Conservation (phyloP, 805 yeast genomes). For the Monosporozyma aerobia region DNA sequence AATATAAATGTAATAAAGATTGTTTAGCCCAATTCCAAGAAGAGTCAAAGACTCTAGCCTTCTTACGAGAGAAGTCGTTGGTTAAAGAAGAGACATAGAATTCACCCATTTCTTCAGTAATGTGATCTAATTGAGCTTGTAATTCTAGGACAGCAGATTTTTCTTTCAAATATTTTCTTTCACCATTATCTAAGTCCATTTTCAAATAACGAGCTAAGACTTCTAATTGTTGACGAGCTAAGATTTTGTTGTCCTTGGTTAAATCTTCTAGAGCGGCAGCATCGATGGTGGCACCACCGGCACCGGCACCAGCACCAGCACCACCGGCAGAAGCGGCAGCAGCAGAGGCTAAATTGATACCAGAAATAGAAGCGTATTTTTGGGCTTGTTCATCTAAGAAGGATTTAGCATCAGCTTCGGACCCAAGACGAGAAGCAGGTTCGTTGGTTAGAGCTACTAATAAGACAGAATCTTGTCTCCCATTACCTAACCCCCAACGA, state of each 20-base stretch:
- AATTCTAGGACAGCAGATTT: constrained; percentile 75
- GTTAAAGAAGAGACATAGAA: constrained; percentile 84
- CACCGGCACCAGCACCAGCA: constrained; percentile 45
- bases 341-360: constrained; percentile 65
- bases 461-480: constrained; percentile 89
- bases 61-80: constrained; percentile 82
- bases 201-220: constrained; percentile 91
- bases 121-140: constrained; percentile 84
- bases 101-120: constrained; percentile 71
- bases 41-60: constrained; percentile 93
- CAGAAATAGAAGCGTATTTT: constrained; percentile 77
- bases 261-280: constrained; percentile 84
- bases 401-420: constrained; percentile 84
- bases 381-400: constrained; percentile 75
- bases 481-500: constrained; percentile 86
- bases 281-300: constrained; percentile 84
- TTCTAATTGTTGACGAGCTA: constrained; percentile 59
- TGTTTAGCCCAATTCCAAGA: constrained; percentile 99
- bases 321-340: constrained; percentile 43
- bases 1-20: constrained; percentile 87
- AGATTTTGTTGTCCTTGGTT: constrained; percentile 39
- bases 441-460: constrained; percentile 78
- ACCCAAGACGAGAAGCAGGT: constrained; percentile 80
- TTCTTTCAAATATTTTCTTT: constrained; percentile 64
- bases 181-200: constrained; percentile 85